Evolutionary conservation across 441 rosid genomes (phyloP).

Genomic region (Raphanus hybrid): DNA sequence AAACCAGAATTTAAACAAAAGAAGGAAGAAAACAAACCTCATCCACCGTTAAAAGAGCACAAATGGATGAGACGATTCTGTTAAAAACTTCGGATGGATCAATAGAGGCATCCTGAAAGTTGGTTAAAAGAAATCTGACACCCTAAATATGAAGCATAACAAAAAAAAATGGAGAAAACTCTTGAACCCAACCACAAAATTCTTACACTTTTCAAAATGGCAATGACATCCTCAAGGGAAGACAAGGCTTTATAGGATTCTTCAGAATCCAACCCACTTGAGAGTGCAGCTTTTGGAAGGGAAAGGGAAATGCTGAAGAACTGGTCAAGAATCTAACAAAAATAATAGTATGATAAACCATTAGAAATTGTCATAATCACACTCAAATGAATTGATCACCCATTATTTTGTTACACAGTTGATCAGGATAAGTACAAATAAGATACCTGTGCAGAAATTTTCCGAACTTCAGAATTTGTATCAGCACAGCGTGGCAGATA

Average conservation of each 20-base stretch:
- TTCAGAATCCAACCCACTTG: slow-evolving; percentile 71
- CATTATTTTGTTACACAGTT: slow-evolving; percentile 7
- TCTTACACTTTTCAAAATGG: slow-evolving; percentile 93
- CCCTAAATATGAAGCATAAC: slow-evolving; percentile 28
- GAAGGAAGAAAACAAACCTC: slow-evolving; percentile 64
- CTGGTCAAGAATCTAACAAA: slow-evolving; percentile 86
- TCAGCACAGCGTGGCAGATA: slow-evolving; percentile 99
- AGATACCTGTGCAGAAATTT: slow-evolving; percentile 90
- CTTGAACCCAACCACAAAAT: slow-evolving; percentile 28
- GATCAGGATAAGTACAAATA: slow-evolving; percentile 29
- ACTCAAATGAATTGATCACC: slow-evolving; percentile 17
- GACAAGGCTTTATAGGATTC: slow-evolving; percentile 81
- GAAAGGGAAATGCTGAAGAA: slow-evolving; percentile 95
- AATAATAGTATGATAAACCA: slow-evolving; percentile 34
- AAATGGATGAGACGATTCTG: slow-evolving; percentile 87
- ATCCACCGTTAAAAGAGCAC: slow-evolving; percentile 73
- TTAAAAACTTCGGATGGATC: slow-evolving; percentile 99
- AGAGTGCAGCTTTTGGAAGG: slow-evolving; percentile 77
- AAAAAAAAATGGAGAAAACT: slow-evolving; percentile 6
- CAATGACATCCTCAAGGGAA: slow-evolving; percentile 98
- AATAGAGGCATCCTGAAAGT: slow-evolving; percentile 95
- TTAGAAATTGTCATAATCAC: slow-evolving; percentile 20
- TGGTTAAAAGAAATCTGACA: slow-evolving; percentile 12
- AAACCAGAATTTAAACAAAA: slow-evolving; percentile 19
- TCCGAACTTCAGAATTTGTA: slow-evolving; percentile 92